Evolutionary conservation across 2,329 filamentous ascomycete species (phyloP), one percentile per base, ranked within the genome.

Genomic region (Diaporthe sp.): DNA sequence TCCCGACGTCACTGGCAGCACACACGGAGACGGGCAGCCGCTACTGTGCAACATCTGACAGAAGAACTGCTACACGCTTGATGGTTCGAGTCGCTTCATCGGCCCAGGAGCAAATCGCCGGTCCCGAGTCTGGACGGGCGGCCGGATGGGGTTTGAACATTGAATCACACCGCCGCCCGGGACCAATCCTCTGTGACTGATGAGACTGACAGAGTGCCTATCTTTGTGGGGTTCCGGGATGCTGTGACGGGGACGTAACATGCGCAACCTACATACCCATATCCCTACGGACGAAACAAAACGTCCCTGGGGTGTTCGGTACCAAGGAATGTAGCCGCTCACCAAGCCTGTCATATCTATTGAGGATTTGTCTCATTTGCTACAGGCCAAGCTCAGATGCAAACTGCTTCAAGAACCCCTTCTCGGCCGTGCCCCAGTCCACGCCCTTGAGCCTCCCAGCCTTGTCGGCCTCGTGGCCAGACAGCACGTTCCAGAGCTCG

Each of bases 341-440:
- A 9, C 33, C 15, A 40, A 33, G 33, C 33, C n/a, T 40, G 33
- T 10, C n/a, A 68, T 38, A 4, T 38, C 5, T 38, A 38, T 3
- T 17, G 22, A 38, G 19, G 38, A 7, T 17, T 13, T 50, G 30
- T 50, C 45, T 15, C 28, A 40, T 50, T n/a, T n/a, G 33, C 50
- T 50, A 71, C 33, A 89, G 78, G 45, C 84, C 85, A 71, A 91
- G 80, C 76, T 82, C 83, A 71, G 83, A 81, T 50, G 88, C 85
- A 35, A 87, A 77, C 13, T 77, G 79, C 78, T 85, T 85, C 42
- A 90, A 82, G 71, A 83, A 81, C 8, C 77, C 78, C 80, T 88
- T 90, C 35, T 86, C 85, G n/a, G 88, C 89, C 73, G 82, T 85
- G 25, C 86, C 86, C 90, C 90, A 93, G 78, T 92, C 90, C 17